Percentiles rank a stretch among this genome's conserved stretches.
Conservation (phyloP, 164 flowering plant genomes). For the Vitis rupestris region DNA sequence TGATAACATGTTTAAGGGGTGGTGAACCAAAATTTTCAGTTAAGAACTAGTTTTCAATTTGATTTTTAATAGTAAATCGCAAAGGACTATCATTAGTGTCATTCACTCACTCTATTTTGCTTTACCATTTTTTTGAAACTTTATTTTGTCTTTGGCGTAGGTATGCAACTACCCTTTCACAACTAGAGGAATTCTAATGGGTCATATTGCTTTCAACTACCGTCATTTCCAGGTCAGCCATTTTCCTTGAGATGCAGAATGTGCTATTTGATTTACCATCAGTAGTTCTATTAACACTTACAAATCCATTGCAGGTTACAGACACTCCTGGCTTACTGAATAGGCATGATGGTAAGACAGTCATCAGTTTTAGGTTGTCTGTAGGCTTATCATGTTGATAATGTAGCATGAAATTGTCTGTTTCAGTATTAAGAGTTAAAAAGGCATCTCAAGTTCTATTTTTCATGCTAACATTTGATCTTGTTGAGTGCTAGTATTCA, state of each 20-base stretch:
- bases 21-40: too few species aligned
- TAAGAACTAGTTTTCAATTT: too few species aligned
- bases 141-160: slow-evolving; percentile 33
- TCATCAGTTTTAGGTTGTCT: too few species aligned
- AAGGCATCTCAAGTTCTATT: too few species aligned
- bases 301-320: slow-evolving; percentile 63
- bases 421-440: too few species aligned
- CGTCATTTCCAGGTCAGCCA: slow-evolving; percentile 74
- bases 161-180: slow-evolving; percentile 97
- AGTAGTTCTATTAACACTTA: not conserved
- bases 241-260: not conserved
- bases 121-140: not conserved
- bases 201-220: slow-evolving; percentile 67
- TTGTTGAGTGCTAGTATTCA: too few species aligned
- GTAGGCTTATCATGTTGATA: too few species aligned
- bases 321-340: slow-evolving; percentile 92
- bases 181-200: slow-evolving; percentile 97
- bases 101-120: not conserved
- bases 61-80: too few species aligned
- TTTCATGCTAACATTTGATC: too few species aligned
- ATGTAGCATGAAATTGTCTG: too few species aligned
- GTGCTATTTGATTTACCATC: not conserved
- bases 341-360: slow-evolving; percentile 74
- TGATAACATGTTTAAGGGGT: too few species aligned
- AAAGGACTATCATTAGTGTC: too few species aligned